A percentile compares a stretch with the other conserved stretches of the same genome.
These are phyloP conservation scores for Zoysia matrella DNA, from an alignment of 202 grass and related monocot species.

Conservation along the genomic window DNA sequence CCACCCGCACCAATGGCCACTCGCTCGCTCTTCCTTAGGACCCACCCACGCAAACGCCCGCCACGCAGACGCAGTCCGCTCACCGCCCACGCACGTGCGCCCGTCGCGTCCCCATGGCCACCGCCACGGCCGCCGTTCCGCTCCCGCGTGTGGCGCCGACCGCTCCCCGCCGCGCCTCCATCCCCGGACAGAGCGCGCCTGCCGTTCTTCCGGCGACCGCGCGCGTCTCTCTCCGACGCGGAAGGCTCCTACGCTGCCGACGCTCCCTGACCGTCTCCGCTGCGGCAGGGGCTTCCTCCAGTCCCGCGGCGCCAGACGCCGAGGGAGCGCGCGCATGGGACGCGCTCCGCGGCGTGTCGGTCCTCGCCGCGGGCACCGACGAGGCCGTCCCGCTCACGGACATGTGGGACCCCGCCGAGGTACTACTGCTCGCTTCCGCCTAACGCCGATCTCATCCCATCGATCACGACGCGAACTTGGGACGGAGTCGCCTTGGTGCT, in stretches of 20 bases:
- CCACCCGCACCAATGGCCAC: not conserved
- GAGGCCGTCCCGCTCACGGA: conserved; percentile 68
- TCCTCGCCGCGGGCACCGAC: conserved; percentile 58
- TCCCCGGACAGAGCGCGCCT: not conserved
- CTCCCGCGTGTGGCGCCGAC: not conserved
- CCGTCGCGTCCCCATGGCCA: conserved; percentile 8
- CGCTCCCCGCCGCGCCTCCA: not conserved
- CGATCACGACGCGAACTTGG: too few species aligned
- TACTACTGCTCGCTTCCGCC: not conserved
- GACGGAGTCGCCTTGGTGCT: not conserved
- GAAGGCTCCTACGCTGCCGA: not conserved
- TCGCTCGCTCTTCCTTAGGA: not conserved
- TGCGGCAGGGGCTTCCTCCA: not conserved
- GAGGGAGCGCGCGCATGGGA: conserved; percentile 47
- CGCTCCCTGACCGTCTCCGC: conserved; percentile 14
- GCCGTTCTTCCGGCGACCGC: not conserved
- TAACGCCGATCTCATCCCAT: not conserved
- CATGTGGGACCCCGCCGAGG: conserved; percentile 77
- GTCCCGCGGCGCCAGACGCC: conserved; percentile 7
- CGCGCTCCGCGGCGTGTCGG: conserved; percentile 56
- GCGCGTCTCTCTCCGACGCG: not conserved
- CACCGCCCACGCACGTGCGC: not conserved
- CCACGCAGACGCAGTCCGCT: not conserved
- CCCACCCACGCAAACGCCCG: not conserved
- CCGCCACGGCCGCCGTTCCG: conserved; percentile 48